These are phyloP conservation scores for Fusarium sp. DNA, from an alignment of 2,329 filamentous ascomycete species.

Conservation along the genomic window DNA sequence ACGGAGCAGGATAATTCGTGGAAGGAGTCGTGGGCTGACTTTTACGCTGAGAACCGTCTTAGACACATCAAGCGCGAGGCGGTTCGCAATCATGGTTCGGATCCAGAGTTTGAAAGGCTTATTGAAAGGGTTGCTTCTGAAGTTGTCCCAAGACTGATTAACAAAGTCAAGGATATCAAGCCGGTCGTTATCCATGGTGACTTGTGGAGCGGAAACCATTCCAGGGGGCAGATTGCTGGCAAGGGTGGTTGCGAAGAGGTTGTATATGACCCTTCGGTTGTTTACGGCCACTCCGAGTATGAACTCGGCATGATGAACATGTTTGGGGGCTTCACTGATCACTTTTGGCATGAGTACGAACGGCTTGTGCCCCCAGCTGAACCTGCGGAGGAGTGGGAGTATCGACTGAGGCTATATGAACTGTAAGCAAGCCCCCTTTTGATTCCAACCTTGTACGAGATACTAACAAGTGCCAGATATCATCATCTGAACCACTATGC, in stretches of 20 bases:
- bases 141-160: constrained; percentile 82
- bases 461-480: constrained; percentile 65
- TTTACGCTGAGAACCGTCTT: constrained; percentile 84
- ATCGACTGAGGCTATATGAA: constrained; percentile 85
- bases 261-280: constrained; percentile 83
- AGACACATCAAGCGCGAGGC: constrained; percentile 71
- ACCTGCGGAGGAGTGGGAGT: constrained; percentile 85
- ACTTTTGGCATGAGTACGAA: constrained; percentile 84
- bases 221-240: constrained; percentile 71
- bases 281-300: constrained; percentile 90
- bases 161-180: constrained; percentile 71
- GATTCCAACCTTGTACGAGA: neutral
- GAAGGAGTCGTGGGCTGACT: constrained; percentile 81
- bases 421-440: constrained; percentile 67
- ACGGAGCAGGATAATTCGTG: constrained; percentile 85
- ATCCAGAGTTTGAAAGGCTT: constrained; percentile 70
- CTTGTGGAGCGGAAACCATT: constrained; percentile 91
- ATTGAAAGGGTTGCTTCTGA: constrained; percentile 72
- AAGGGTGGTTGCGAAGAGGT: constrained; percentile 74
- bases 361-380: constrained; percentile 81
- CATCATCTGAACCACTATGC: constrained; percentile 92
- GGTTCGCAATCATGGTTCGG: constrained; percentile 71
- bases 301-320: constrained; percentile 95
- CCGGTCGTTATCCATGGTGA: constrained; percentile 92
- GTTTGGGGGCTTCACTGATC: constrained; percentile 86